Evolutionary conservation across 345 rosid species (phyloP), one percentile per base, ranked within the genome.

Genomic region (Leavenworthia alabamica): DNA sequence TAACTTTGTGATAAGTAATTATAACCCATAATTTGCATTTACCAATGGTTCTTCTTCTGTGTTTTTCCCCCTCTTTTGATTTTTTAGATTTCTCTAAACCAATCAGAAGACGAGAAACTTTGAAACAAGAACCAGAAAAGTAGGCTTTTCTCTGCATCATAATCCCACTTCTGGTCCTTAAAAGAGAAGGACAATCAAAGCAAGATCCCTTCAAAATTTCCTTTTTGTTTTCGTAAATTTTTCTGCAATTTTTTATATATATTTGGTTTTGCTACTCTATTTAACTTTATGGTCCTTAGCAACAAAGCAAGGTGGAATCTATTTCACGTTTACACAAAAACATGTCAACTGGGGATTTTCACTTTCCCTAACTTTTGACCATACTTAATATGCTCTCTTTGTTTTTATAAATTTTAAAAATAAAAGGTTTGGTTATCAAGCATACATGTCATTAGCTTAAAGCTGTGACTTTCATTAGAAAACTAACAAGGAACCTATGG

Each of bases 301-400:
- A 70, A 70, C 74, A 62, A 71, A 64, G 70, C 24, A 64, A 71
- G 48, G 75, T 71, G 75, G 71, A 71, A 64, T 71, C 70, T 57
- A 11, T 42, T 51, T 64, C 61, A 71, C 20, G 44, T 58, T 50
- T 64, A 71, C 71, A 67, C 72, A 64, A 36, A n/a, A n/a, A n/a
- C 66, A 57, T 35, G 61, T 50, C 71, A 71, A 71, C 70, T 57
- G 20, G 10, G 15, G 33, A 40, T 45, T 62, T 62, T 62, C 42
- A 8, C 53, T 63, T 41, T 39, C 55, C 31, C 41, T 57, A 54
- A 57, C 70, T 71, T 71, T 71, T 71, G 70, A 71, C 75, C 60
- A 47, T 49, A 41, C 65, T 63, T 56, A 31, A 47, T 49, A 64
- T 64, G 64, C 70, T 49, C 64, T 56, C 31, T 47, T 14, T 55